A percentile compares a stretch with the other conserved stretches of the same genome.
phyloP scores from a whole-genome alignment of 1,139 yeast species.

The Kurtzmaniella natalensis region DNA sequence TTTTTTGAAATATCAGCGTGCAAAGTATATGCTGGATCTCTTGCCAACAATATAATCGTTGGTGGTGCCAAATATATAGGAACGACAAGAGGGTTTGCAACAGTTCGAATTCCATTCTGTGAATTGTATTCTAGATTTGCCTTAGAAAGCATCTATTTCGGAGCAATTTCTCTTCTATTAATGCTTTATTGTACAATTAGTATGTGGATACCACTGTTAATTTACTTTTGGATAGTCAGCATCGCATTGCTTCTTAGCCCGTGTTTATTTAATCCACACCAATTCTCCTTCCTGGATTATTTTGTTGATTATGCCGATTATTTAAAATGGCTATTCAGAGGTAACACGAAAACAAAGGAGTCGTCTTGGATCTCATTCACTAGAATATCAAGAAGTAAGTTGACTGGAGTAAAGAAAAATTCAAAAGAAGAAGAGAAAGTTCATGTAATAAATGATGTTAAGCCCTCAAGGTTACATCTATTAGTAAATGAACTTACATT shows the following conservation, averaged over 20 bases:
- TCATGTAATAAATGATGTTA: slow-evolving; percentile 27
- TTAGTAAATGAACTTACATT: slow-evolving; percentile 28
- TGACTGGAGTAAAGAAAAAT: slow-evolving; percentile 39
- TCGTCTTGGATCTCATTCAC: slow-evolving; percentile 41
- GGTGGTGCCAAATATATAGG: slow-evolving; percentile 56
- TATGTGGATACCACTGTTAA: slow-evolving; percentile 44
- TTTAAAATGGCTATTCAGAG: slow-evolving; percentile 42
- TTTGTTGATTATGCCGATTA: slow-evolving; percentile 43
- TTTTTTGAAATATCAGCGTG: slow-evolving; percentile 53
- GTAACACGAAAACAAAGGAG: slow-evolving; percentile 27
- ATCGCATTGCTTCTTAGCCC: slow-evolving; percentile 45
- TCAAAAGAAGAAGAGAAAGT: slow-evolving; percentile 16
- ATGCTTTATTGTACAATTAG: slow-evolving; percentile 40
- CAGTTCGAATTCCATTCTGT: slow-evolving; percentile 41
- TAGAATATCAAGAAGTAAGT: slow-evolving; percentile 33
- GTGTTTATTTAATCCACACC: slow-evolving; percentile 49
- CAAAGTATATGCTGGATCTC: slow-evolving; percentile 45
- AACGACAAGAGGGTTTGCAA: slow-evolving; percentile 54
- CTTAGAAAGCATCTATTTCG: slow-evolving; percentile 42
- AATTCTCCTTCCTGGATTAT: slow-evolving; percentile 45
- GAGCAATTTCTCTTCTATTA: slow-evolving; percentile 33
- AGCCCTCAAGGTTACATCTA: slow-evolving; percentile 36
- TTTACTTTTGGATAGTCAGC: slow-evolving; percentile 49
- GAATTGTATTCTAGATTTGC: slow-evolving; percentile 45
- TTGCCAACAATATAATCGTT: slow-evolving; percentile 42